A percentile compares a stretch with the other conserved stretches of the same genome.
These are phyloP conservation scores for Begonia peltatifolia DNA, from an alignment of 306 rosid genomes.

Conservation along the genomic window DNA sequence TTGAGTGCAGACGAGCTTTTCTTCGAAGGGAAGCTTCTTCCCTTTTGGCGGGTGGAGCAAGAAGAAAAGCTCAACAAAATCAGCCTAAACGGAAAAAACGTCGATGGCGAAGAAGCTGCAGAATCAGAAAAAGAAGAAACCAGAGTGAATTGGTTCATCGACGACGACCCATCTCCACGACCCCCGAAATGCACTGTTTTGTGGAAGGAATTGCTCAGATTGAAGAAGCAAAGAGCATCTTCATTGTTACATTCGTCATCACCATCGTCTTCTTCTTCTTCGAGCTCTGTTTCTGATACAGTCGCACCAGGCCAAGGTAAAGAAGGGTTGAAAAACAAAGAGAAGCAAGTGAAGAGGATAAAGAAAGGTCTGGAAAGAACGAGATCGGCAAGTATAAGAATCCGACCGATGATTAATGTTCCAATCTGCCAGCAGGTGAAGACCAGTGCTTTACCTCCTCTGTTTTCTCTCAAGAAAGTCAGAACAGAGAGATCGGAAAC, in stretches of 20 bases:
- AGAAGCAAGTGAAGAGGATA: slow-evolving; percentile 52
- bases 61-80: slow-evolving; percentile 71
- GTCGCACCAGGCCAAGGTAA: slow-evolving; percentile 46
- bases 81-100: slow-evolving; percentile 36
- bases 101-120: slow-evolving; percentile 19
- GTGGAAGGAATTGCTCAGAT: slow-evolving; percentile 91
- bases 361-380: slow-evolving; percentile 90
- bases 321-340: slow-evolving; percentile 29
- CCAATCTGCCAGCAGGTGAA: slow-evolving; percentile 85
- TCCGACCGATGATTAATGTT: slow-evolving; percentile 90
- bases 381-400: slow-evolving; percentile 80
- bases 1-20: slow-evolving; percentile 86
- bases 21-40: slow-evolving; percentile 93
- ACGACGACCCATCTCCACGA: slow-evolving; percentile 97
- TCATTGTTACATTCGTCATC: slow-evolving; percentile 73
- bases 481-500: slow-evolving; percentile 49
- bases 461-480: slow-evolving; percentile 80
- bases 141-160: slow-evolving; percentile 82
- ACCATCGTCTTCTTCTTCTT: slow-evolving; percentile 65
- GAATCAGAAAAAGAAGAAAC: slow-evolving; percentile 19
- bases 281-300: slow-evolving; percentile 55
- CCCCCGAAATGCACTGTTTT: slow-evolving; percentile 96
- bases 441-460: slow-evolving; percentile 72
- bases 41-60: slow-evolving; percentile 80
- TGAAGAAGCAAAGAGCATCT: slow-evolving; percentile 90